phyloP scores from a whole-genome alignment of 1,284 basidiomycete genomes.

The Sphaerobolus stellatus region DNA sequence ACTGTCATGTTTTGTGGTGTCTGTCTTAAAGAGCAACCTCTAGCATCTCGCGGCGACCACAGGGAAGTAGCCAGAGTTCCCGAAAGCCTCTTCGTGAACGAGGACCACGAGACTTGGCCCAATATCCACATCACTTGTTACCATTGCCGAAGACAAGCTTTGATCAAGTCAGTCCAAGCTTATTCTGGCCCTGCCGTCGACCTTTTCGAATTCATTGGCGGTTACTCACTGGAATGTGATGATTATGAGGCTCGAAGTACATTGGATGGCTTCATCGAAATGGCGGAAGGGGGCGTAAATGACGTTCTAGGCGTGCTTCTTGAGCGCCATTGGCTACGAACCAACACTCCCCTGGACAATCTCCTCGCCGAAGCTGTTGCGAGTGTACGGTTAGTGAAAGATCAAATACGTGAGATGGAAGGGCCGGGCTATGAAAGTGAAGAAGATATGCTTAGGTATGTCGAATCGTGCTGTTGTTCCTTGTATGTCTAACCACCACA shows the following conservation, averaged over 20 bases:
- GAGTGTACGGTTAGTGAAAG: slow-evolving; percentile 44
- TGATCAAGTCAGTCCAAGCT: slow-evolving; percentile 51
- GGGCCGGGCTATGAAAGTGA: slow-evolving; percentile 14
- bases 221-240: slow-evolving; percentile 37
- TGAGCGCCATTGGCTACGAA: slow-evolving; percentile 69
- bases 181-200: slow-evolving; percentile 41
- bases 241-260: slow-evolving; percentile 69
- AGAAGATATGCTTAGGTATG: slow-evolving; percentile 12
- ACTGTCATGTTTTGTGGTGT: slow-evolving; percentile 60
- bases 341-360: slow-evolving; percentile 60
- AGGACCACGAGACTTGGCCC: slow-evolving; percentile 67
- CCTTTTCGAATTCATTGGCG: slow-evolving; percentile 55
- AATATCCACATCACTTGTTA: slow-evolving; percentile 64
- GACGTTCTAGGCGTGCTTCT: slow-evolving; percentile 60
- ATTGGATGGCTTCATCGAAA: slow-evolving; percentile 65
- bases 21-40: slow-evolving; percentile 54
- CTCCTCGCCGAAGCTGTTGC: slow-evolving; percentile 66
- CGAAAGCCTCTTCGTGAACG: slow-evolving; percentile 62
- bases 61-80: slow-evolving; percentile 24
- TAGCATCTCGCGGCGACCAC: slow-evolving; percentile 42
- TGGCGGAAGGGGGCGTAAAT: slow-evolving; percentile 64
- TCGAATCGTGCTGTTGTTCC: background rate
- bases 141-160: slow-evolving; percentile 56
- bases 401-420: slow-evolving; percentile 9
- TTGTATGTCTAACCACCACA: background rate